phyloP scores from a whole-genome alignment of 148 eudicot genomes.

The Nepenthes gracilis region DNA sequence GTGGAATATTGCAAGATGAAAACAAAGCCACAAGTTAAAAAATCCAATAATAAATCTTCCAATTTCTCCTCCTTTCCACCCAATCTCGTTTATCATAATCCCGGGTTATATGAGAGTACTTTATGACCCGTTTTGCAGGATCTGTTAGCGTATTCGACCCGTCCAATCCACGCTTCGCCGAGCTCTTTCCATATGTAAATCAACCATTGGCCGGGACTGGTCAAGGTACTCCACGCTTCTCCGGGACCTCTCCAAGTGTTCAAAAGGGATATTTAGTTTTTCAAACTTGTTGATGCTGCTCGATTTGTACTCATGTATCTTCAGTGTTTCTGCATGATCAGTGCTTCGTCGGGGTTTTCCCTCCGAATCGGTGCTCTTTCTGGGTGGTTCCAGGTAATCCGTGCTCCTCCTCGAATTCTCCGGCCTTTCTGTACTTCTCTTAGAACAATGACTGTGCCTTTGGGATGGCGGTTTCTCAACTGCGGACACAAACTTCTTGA shows the following conservation, averaged over 20 bases:
- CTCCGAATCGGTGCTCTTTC: conserved; percentile 56
- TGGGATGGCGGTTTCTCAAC: conserved; percentile 73
- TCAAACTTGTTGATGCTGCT: conserved; percentile 48
- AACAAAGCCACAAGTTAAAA: too few species aligned
- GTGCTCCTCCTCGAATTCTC: conserved; percentile 60
- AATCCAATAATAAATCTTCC: too few species aligned
- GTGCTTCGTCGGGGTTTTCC: conserved; percentile 55
- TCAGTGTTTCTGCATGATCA: conserved; percentile 33
- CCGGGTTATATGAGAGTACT: too few species aligned
- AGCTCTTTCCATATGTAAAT: conserved; percentile 61
- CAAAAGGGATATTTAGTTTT: conserved; percentile 55
- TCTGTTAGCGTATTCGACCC: conserved; percentile 44
- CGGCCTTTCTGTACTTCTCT: conserved; percentile 55
- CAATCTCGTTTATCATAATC: too few species aligned
- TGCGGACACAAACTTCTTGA: conserved; percentile 56
- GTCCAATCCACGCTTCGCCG: conserved; percentile 90
- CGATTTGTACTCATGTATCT: conserved; percentile 43
- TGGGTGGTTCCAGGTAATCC: conserved; percentile 41
- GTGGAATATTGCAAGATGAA: too few species aligned
- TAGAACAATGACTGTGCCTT: conserved; percentile 29
- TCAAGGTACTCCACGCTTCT: conserved; percentile 79
- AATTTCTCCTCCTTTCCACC: too few species aligned
- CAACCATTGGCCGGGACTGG: conserved; percentile 60
- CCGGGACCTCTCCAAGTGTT: conserved; percentile 79
- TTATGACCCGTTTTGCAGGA: too few species aligned